Base-by-base conservation (phyloP, 1,139 yeast genomes). In the Zygosaccharomyces sapae region DNA sequence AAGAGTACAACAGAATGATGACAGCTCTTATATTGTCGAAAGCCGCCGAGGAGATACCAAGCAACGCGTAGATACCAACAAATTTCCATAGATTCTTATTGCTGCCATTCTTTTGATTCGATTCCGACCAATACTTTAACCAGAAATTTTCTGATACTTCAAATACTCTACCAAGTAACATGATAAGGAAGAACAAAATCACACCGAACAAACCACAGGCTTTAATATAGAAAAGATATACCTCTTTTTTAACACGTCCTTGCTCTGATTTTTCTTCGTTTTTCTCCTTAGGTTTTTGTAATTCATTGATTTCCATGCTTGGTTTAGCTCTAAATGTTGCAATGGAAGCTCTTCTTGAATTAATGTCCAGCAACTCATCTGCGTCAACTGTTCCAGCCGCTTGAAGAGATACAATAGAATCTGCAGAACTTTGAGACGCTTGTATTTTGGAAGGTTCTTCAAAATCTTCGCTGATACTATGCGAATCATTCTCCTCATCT, bases 161-260 rank as follows among this genome's bases (percentile, higher is more conserved):
- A 46, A 80, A 67, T 1, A 72, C 55, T 58, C 80, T 79, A 6
- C 81, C 71, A 1, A 68, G 24, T 22, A 80, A 53, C 47, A 71
- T 63, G 43, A 73, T 59, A 0, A 58, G 12, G 33, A 80, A 60
- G 57, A 81, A 79, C 3, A 75, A 55, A 1, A 65, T 33, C 10
- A 81, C 82, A 41, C 81, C 80, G 3, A 58, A 39, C 19, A 77
- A 74, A 44, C 82, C 80, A 70, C 90, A 84, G 0, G 92, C 87
- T 51, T 76, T 73, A 3, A 84, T 83, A 59, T 84, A 84, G 36
- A 74, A 76, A 35, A 67, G 55, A 60, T 83, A 84, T 7, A 83
- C 86, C 18, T 75, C 72, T 75, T 79, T 73, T 52, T 80, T 78
- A 25, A 84, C 90, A 53, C 76, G 74, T 27, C 92, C 92, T 55